These are phyloP conservation scores for Collybiopsis luxurians DNA, from an alignment of 768 basidiomycete genomes.

Conservation along the genomic window DNA sequence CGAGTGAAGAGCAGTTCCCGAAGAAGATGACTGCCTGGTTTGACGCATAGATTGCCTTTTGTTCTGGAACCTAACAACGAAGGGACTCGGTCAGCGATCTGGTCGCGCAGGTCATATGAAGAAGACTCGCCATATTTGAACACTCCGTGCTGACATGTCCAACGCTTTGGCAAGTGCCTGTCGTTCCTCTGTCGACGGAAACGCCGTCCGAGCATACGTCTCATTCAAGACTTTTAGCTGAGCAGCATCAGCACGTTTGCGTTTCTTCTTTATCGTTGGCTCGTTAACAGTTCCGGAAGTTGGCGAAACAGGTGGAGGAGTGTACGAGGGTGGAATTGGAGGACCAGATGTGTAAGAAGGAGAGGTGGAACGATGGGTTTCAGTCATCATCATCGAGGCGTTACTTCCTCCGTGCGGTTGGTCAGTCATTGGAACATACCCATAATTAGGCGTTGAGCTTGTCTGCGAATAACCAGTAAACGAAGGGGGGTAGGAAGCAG, in stretches of 20 bases:
- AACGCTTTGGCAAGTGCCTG: conserved; percentile 69
- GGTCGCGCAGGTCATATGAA: conserved; percentile 17
- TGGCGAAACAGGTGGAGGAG: conserved; percentile 49
- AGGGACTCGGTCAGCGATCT: conserved; percentile 15
- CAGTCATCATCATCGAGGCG: conserved; percentile 14
- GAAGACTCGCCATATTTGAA: conserved; percentile 74
- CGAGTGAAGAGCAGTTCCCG: conserved; percentile 43
- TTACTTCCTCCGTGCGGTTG: background rate
- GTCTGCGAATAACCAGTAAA: conserved; percentile 47
- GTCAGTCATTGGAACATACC: conserved; percentile 10
- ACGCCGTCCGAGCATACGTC: conserved; percentile 77
- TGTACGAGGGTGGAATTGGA: conserved; percentile 45
- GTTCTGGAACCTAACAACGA: conserved; percentile 73
- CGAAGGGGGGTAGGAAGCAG: conserved; percentile 56
- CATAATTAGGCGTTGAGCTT: conserved; percentile 15
- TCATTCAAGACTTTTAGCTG: conserved; percentile 82
- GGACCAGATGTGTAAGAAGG: conserved; percentile 41
- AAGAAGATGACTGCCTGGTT: conserved; percentile 60
- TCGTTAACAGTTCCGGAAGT: conserved; percentile 44
- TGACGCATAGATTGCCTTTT: conserved; percentile 83
- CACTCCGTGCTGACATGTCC: conserved; percentile 82
- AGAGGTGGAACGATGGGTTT: conserved; percentile 32
- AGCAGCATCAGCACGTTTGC: conserved; percentile 78
- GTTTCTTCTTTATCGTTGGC: conserved; percentile 82
- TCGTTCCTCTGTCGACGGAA: conserved; percentile 88